Conservation (phyloP, 2,329 filamentous ascomycete genomes). For the Ophiostoma ulmi region DNA sequence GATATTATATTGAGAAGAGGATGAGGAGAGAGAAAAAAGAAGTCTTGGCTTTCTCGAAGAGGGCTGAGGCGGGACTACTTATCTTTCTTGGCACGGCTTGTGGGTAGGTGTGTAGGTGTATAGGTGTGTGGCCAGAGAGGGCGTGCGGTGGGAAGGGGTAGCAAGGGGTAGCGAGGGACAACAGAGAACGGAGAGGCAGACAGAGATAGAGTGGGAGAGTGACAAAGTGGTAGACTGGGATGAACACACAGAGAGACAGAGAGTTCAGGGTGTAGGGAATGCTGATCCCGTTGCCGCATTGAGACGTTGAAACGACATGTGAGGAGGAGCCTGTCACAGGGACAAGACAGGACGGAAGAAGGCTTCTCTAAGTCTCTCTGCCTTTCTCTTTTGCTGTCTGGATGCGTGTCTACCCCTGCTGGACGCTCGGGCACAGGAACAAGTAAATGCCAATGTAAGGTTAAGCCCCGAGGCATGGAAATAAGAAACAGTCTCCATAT, state of each 20-base stretch:
- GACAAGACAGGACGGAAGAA: conserved; percentile 24
- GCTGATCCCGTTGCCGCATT: conserved; percentile 32
- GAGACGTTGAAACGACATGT: conserved; percentile 33
- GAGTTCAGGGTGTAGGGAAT: conserved; percentile 28
- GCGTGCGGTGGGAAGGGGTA: conserved; percentile 1
- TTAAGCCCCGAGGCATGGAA: conserved; percentile 16
- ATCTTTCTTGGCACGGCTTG: conserved; percentile 29
- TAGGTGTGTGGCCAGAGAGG: background rate
- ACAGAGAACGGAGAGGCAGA: background rate
- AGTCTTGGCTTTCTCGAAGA: conserved; percentile 9
- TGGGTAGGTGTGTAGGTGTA: conserved; percentile 9
- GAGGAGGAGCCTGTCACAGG: conserved; percentile 31
- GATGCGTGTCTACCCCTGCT: background rate
- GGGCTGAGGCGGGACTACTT: conserved; percentile 24
- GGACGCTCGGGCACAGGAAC: conserved; percentile 17
- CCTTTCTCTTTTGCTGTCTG: background rate
- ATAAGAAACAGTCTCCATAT: conserved; percentile 8
- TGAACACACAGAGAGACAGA: background rate
- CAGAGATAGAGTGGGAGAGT: no score
- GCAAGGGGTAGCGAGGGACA: background rate
- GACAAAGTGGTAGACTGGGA: background rate
- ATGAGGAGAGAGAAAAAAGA: conserved; percentile 21
- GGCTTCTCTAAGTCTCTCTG: background rate
- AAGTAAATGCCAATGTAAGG: conserved; percentile 18
- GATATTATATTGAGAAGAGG: conserved; percentile 25